Evolutionary conservation across 805 yeast species (phyloP), one percentile per base, ranked within the genome.

Genomic region (Jamesozyma hellenica): DNA sequence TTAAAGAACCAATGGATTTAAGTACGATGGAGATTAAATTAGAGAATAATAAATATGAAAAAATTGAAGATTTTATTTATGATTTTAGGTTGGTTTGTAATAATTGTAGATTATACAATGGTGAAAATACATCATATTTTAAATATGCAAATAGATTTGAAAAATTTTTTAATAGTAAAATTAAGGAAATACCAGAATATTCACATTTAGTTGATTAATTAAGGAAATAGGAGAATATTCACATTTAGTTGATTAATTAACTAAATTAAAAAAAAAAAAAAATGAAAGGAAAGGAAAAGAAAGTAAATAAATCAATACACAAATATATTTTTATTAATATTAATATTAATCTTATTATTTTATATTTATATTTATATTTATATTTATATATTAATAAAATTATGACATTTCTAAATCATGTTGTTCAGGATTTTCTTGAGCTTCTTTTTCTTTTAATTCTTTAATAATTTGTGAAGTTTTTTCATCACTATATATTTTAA

Each of bases 1-100:
- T 92, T 48, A 87, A 87, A 56, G 96, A 92, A 58, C 98, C 99
- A 6, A 92, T 92, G 98, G 98, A 92, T 58, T 67, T 92, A 41
- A 78, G 92, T 32, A 87, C 96, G 0, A 92, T 92, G 95, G 97
- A 92, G 56, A 79, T 74, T 55, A 86, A 88, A 58, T 68, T 92
- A 28, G 97, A 90, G 46, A 85, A 83, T 53, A 95, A 92, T 63
- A 82, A 82, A 50, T 92, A 92, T 61, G 85, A 83, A 46, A 75
- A 82, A 12, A 81, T 92, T 73, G 96, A 87, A 51, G 90, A 87
- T 53, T 92, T 88, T 58, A 71, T 88, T 42, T 83, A 87, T 59
- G 99, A 92, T 63, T 77, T 92, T 32, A 75, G 81, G 44, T 68
- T 92, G 53, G 76, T 92, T 21, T 88, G 83, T 66, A 82, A 83